Evolutionary conservation across 140 eudicot species (phyloP).

Genomic region (Cichorium intybus): DNA sequence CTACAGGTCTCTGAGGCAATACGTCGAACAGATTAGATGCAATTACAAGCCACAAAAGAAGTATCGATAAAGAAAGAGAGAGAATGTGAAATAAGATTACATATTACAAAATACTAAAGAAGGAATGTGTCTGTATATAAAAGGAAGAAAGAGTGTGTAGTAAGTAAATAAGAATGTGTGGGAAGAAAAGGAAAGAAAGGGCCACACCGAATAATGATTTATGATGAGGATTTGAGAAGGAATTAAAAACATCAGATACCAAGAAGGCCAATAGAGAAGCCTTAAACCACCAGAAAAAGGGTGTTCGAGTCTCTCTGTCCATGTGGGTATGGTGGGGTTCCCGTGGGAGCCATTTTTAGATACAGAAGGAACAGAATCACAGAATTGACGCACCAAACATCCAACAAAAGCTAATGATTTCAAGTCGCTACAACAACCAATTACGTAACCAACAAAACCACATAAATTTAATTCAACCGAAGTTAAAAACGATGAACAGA

Average conservation of each 20-base stretch:
- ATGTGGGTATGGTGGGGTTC: conserved; percentile 38
- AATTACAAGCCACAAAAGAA: conserved; percentile 1
- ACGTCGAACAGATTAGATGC: conserved; percentile 17
- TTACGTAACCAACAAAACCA: not conserved
- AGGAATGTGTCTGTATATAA: conserved; percentile 30
- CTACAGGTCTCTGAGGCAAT: conserved; percentile 42
- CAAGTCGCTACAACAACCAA: conserved; percentile 7
- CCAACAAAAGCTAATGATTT: not conserved
- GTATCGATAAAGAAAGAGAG: not conserved
- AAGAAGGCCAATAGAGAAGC: conserved; percentile 39
- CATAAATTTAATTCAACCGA: not conserved
- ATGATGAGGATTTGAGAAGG: conserved; percentile 30
- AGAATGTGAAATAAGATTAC: not conserved
- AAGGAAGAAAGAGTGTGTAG: conserved; percentile 31
- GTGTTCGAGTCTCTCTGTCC: conserved; percentile 26
- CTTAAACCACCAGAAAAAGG: conserved; percentile 30
- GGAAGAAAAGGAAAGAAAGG: conserved; percentile 15
- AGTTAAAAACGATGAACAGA: not conserved
- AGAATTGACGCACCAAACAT: conserved; percentile 26
- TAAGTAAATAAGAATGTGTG: conserved; percentile 31
- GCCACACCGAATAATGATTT: conserved; percentile 28
- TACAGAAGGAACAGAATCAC: conserved; percentile 26
- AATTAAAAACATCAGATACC: conserved; percentile 22
- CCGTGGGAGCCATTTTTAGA: conserved; percentile 34
- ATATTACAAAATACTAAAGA: conserved; percentile 21